Base-by-base conservation (phyloP, 208 protist genomes). In the Leishmania aethiopica region DNA sequence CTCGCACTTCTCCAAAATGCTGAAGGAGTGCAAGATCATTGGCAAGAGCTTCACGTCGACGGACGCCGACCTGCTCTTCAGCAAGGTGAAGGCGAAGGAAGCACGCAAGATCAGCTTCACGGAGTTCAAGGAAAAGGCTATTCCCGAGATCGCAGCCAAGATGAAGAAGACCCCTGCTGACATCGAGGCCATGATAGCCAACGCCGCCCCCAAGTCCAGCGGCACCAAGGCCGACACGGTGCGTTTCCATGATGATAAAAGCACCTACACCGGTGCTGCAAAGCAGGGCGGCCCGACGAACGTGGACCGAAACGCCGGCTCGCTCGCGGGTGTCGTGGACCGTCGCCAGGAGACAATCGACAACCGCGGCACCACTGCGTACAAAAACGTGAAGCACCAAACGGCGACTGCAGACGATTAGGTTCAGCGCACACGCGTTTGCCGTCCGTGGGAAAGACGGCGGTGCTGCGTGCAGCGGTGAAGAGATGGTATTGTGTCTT, bases 211-310 rank as follows among this genome's bases (percentile, higher is more conserved):
- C 1, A 87, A 93, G 88, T 83, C 93, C 7, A 88, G 88, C 87
- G 89, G 84, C 79, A 98, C 95, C 17, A 95, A 96, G 89, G 87
- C 93, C 8, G 95, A 97, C 17, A 80, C 73, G n/a, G 93, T 96
- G 64, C 94, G 95, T 86, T 98, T 98, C 82, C 90, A 95, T 87
- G 95, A 98, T 74, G 95, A 98, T 85, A 98, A 98, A 88, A 94
- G 82, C 86, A 75, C 82, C 55, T 98, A 98, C 95, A 98, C 95
- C 28, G 95, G 95, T 69, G 95, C 95, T 0, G 92, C 95, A 83
- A 97, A 97, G 93, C 88, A 89, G 62, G 95, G 95, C 59, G 95
- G 95, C 13, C 95, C 95, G 10, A 95, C 94, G 55, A 98, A 98
- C 78, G 94, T 98, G 51, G 95, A 98, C 86, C 92, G 94, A 83